Conservation (phyloP, 2,329 filamentous ascomycete genomes). For the Trichoderma guizhouense region DNA sequence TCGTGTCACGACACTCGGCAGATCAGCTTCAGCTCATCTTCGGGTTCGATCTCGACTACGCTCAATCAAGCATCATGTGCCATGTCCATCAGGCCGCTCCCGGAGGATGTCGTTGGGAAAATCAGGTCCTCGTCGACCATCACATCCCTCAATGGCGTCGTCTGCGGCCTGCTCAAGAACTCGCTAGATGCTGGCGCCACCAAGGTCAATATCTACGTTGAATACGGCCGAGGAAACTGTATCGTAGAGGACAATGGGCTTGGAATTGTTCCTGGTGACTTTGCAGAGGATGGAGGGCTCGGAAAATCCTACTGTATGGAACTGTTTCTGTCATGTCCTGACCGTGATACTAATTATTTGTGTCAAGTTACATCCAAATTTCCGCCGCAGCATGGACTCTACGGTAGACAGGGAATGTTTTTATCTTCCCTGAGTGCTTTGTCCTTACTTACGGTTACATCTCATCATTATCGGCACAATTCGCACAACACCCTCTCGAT, state of each 20-base stretch:
- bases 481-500: constrained; percentile 64
- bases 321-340: neutral
- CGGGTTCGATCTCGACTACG: neutral
- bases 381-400: constrained; percentile 40
- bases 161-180: constrained; percentile 74
- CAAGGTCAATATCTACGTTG: constrained; percentile 66
- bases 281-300: constrained; percentile 65
- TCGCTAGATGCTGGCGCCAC: constrained; percentile 75
- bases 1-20: constrained; percentile 1
- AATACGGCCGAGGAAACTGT: constrained; percentile 74
- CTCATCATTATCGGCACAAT: constrained; percentile 59
- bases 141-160: constrained; percentile 67
- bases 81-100: constrained; percentile 68
- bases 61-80: constrained; percentile 24
- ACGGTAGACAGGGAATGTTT: constrained; percentile 73
- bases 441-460: constrained; percentile 73
- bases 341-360: constrained; percentile 16
- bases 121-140: constrained; percentile 84
- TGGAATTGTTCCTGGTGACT: constrained; percentile 73
- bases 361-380: constrained; percentile 74
- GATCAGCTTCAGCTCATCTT: constrained; percentile 3
- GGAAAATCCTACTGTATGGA: constrained; percentile 68
- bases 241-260: constrained; percentile 78
- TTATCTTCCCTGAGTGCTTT: constrained; percentile 72
- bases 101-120: constrained; percentile 67